phyloP scores from a whole-genome alignment of 1,284 basidiomycete species.

The Athelia sp. region DNA sequence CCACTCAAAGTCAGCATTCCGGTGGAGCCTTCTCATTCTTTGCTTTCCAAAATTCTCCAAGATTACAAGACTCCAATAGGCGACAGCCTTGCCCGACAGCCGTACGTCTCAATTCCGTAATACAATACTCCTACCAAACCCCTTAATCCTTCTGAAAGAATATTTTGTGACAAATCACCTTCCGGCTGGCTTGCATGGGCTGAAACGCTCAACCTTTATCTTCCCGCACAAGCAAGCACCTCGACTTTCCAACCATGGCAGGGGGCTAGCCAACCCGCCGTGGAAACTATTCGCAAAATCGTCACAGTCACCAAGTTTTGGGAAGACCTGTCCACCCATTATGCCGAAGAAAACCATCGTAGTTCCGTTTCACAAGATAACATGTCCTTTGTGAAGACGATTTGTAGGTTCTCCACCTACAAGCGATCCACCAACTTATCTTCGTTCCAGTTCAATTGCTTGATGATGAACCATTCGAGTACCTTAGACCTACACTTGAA shows the following conservation, averaged over 20 bases:
- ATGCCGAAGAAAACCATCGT: conserved; percentile 64
- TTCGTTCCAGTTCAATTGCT: conserved; percentile 55
- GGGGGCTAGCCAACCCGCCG: conserved; percentile 34
- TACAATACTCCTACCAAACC: neutral
- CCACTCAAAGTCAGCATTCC: conserved; percentile 50
- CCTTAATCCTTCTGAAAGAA: conserved; percentile 23
- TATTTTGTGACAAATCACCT: conserved; percentile 47
- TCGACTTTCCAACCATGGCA: conserved; percentile 60
- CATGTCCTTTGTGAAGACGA: conserved; percentile 67
- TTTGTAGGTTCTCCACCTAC: conserved; percentile 44
- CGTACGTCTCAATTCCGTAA: conserved; percentile 32
- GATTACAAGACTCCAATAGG: conserved; percentile 43
- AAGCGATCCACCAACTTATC: neutral
- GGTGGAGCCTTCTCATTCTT: conserved; percentile 48
- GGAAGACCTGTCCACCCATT: conserved; percentile 55
- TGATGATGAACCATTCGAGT: conserved; percentile 59
- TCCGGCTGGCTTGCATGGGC: conserved; percentile 63
- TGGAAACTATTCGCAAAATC: conserved; percentile 43
- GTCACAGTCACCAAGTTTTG: conserved; percentile 46
- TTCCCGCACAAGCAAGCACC: conserved; percentile 38
- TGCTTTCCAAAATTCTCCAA: conserved; percentile 52
- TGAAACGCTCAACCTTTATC: conserved; percentile 37
- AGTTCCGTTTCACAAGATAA: conserved; percentile 59
- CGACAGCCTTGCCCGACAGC: conserved; percentile 25
- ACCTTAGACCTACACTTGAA: conserved; percentile 49